phyloP scores from a whole-genome alignment of 176 grass and related monocot species.

The Guadua angustifolia region DNA sequence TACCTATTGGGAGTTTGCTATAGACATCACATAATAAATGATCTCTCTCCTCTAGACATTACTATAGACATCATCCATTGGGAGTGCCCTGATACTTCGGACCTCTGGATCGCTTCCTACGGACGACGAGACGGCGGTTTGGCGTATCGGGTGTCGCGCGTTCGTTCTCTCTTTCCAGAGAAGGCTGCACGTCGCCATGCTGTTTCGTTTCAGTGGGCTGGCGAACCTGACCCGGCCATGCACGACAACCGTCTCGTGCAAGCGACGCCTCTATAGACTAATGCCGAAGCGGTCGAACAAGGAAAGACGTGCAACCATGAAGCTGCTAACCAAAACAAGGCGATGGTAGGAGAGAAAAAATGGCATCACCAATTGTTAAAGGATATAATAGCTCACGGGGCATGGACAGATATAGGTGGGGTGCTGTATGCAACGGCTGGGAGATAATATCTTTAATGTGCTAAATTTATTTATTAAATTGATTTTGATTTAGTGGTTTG shows the following conservation, averaged over 20 bases:
- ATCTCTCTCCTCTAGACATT: too few relatives aligned
- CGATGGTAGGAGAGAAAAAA: background rate
- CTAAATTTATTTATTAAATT: too few relatives aligned
- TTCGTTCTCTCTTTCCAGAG: background rate
- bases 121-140: background rate
- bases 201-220: background rate
- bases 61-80: too few relatives aligned
- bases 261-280: background rate
- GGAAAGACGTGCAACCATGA: conserved; percentile 36
- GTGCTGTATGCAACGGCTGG: too few relatives aligned
- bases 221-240: background rate
- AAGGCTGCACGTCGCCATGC: background rate
- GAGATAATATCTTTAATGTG: too few relatives aligned
- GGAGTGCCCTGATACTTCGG: too few relatives aligned
- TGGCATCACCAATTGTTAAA: background rate
- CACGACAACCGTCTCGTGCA: conserved; percentile 19
- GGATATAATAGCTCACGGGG: too few relatives aligned
- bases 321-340: background rate
- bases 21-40: too few relatives aligned
- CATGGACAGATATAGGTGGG: too few relatives aligned
- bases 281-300: background rate
- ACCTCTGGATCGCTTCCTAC: background rate
- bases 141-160: background rate
- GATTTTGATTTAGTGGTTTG: too few relatives aligned
- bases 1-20: too few relatives aligned